A percentile compares a stretch with the other conserved stretches of the same genome.
Conservation (phyloP, 1,284 basidiomycete species). For the Marasmius oreades region DNA sequence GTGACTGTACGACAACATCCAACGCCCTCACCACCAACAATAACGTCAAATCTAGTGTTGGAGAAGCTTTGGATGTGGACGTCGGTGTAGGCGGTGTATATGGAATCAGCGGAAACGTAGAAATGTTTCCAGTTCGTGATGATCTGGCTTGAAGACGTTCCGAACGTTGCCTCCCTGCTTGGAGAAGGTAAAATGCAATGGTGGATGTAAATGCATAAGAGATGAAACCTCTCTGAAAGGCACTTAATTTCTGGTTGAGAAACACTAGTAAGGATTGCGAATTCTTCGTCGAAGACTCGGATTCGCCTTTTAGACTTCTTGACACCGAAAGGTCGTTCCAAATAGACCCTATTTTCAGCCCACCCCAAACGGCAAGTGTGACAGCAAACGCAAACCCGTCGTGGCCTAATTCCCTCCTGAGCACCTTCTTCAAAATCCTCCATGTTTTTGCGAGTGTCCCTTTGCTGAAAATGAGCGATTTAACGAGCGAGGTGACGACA, state of each 20-base stretch:
- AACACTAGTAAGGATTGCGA: too few species aligned
- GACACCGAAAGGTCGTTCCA: constrained; percentile 29
- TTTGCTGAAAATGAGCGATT: constrained; percentile 7
- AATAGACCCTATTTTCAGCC: constrained; percentile 44
- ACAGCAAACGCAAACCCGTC: constrained; percentile 69
- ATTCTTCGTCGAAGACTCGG: too few species aligned
- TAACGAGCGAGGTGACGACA: constrained; percentile 35
- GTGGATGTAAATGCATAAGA: constrained; percentile 56
- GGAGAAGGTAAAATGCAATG: constrained; percentile 53
- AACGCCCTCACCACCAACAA: constrained; percentile 67
- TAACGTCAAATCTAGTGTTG: constrained; percentile 66
- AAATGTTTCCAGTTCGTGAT: constrained; percentile 10
- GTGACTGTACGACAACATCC: constrained; percentile 53
- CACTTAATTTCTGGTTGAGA: too few species aligned
- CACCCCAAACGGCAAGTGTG: constrained; percentile 60
- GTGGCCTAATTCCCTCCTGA: constrained; percentile 52
- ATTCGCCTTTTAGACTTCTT: too few species aligned
- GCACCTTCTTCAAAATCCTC: constrained; percentile 34
- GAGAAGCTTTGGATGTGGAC: constrained; percentile 31
- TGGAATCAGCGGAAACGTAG: constrained; percentile 15
- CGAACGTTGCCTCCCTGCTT: constrained; percentile 38
- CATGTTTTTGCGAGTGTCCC: constrained; percentile 9
- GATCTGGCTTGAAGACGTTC: constrained; percentile 19
- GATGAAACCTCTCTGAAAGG: constrained; percentile 48
- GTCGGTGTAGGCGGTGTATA: constrained; percentile 15